phyloP scores from a whole-genome alignment of 2,329 filamentous ascomycete species.

The Lasiodiplodia sp. region DNA sequence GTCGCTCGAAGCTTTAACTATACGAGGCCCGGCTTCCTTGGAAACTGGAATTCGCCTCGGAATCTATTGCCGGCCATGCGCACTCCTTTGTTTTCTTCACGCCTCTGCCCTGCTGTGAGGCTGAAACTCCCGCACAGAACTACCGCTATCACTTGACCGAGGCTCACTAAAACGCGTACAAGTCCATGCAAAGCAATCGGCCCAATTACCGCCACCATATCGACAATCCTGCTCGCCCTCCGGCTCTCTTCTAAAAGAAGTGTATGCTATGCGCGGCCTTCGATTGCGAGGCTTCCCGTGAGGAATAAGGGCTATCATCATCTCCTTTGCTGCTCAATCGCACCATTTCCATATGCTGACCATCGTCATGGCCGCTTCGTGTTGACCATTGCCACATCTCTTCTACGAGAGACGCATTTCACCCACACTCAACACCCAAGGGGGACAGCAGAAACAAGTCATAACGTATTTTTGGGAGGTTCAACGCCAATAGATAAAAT shows the following conservation, averaged over 20 bases:
- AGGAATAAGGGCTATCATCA: not conserved
- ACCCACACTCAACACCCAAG: not conserved
- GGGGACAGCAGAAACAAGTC: not conserved
- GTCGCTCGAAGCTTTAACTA: not conserved
- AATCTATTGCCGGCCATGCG: not conserved
- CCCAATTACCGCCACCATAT: not conserved
- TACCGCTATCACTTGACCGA: not conserved
- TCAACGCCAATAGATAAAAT: not conserved
- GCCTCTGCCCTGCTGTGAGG: not conserved
- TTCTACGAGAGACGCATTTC: not conserved
- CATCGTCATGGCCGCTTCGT: not conserved
- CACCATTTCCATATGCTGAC: not conserved
- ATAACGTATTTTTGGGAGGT: too few species aligned
- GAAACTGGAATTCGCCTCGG: not conserved
- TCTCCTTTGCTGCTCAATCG: not conserved
- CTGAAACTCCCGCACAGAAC: too few species aligned
- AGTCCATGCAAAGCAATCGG: not conserved
- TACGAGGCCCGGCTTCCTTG: not conserved
- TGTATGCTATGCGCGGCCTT: not conserved
- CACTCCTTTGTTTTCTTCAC: too few species aligned
- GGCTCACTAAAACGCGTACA: not conserved
- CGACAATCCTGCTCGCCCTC: not conserved
- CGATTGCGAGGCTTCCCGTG: not conserved
- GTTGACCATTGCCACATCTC: not conserved
- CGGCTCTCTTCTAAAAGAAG: not conserved